These are phyloP conservation scores for Aspergillus latus DNA, from an alignment of 2,329 filamentous ascomycete genomes.

Conservation along the genomic window DNA sequence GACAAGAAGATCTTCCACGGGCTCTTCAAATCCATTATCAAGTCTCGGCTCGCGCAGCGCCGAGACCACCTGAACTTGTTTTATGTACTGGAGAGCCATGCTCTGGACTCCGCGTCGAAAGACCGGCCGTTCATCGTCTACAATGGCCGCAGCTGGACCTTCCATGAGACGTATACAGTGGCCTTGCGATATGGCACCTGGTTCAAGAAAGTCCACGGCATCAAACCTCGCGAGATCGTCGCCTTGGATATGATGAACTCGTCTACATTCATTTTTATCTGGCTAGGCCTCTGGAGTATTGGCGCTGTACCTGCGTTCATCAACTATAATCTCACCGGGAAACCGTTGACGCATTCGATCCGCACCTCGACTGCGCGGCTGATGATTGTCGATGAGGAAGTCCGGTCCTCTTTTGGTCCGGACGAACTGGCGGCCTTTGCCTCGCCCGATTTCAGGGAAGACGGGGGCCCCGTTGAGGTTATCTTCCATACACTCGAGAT, in stretches of 20 bases:
- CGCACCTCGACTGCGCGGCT: constrained; percentile 65
- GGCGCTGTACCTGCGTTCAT: constrained; percentile 82
- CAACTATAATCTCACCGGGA: constrained; percentile 78
- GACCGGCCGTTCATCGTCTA: constrained; percentile 63
- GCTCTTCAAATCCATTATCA: constrained; percentile 49
- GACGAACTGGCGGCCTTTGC: constrained; percentile 45
- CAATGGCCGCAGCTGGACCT: constrained; percentile 69
- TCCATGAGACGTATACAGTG: constrained; percentile 69
- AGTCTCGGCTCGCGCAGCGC: constrained; percentile 51
- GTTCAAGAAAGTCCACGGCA: constrained; percentile 63
- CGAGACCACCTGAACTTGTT: constrained; percentile 68
- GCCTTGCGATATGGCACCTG: constrained; percentile 72
- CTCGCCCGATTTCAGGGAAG: constrained; percentile 41
- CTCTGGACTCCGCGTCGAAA: constrained; percentile 55
- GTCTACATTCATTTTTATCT: constrained; percentile 72
- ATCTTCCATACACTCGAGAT: constrained; percentile 61
- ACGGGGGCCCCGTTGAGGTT: constrained; percentile 55
- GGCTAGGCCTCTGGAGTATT: constrained; percentile 77
- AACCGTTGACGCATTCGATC: constrained; percentile 72
- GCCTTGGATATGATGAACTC: constrained; percentile 81
- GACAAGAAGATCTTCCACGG: constrained; percentile 63
- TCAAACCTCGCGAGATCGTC: constrained; percentile 72
- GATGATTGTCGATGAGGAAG: constrained; percentile 68
- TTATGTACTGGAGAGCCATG: constrained; percentile 70
- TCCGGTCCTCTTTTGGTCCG: constrained; percentile 52